A percentile compares a stretch with the other conserved stretches of the same genome.
These are phyloP conservation scores for Hymenoscyphus occultus DNA, from an alignment of 2,329 filamentous ascomycete genomes.

Conservation along the genomic window DNA sequence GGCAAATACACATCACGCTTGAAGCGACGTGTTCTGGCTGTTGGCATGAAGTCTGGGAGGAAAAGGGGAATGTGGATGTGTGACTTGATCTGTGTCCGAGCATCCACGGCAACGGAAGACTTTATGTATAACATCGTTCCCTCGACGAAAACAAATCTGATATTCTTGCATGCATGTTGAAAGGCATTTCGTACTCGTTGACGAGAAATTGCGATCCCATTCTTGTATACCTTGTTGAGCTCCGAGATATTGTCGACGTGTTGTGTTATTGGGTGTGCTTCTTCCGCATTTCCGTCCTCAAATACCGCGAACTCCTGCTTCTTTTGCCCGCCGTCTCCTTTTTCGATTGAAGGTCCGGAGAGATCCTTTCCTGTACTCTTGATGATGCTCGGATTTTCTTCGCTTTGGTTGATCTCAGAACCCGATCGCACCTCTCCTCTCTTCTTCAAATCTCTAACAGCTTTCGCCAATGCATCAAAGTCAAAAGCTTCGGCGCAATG, in stretches of 20 bases:
- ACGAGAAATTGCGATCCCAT: constrained; percentile 1
- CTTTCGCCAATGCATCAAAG: constrained; percentile 17
- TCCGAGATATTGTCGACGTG: too few species aligned
- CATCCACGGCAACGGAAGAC: not conserved
- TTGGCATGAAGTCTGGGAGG: constrained; percentile 17
- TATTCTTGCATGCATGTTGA: not conserved
- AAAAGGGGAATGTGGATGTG: constrained; percentile 28
- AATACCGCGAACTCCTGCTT: too few species aligned
- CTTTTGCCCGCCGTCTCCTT: too few species aligned
- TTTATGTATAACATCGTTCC: constrained; percentile 21
- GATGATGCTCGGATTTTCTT: constrained; percentile 1
- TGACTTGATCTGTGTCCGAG: constrained; percentile 1
- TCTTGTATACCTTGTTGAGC: not conserved
- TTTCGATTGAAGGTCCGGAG: too few species aligned
- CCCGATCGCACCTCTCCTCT: not conserved
- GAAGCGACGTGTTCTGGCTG: constrained; percentile 22
- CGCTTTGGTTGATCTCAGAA: not conserved
- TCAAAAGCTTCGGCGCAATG: constrained; percentile 18
- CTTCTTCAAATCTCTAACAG: constrained; percentile 7
- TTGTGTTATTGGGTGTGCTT: too few species aligned
- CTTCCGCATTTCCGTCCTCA: too few species aligned
- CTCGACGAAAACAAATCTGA: constrained; percentile 22
- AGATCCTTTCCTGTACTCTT: not conserved
- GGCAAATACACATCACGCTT: constrained; percentile 13
- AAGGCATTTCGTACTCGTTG: not conserved